phyloP scores from a whole-genome alignment of 2,329 filamentous ascomycete genomes.

The Pseudogymnoascus sp. region DNA sequence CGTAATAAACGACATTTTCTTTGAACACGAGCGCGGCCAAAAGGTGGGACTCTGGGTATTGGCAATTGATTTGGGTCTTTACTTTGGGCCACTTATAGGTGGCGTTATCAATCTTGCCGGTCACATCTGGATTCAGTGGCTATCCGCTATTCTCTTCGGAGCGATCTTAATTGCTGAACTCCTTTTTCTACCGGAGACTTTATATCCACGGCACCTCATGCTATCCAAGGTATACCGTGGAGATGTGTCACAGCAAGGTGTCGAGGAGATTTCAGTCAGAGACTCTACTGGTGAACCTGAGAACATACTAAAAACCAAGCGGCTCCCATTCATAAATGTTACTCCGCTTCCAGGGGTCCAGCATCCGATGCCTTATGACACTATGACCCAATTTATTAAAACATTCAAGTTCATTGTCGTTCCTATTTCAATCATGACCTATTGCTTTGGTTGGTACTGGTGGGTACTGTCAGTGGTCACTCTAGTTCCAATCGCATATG shows the following conservation, averaged over 20 bases:
- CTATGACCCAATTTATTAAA: conserved; percentile 39
- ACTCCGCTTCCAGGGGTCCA: conserved; percentile 43
- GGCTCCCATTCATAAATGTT: conserved; percentile 19
- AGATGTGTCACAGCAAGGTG: background rate
- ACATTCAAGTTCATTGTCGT: conserved; percentile 43
- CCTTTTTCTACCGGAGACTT: conserved; percentile 48
- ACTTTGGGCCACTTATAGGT: conserved; percentile 46
- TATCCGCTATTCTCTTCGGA: conserved; percentile 48
- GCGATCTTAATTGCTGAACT: conserved; percentile 43
- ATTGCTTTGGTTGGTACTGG: conserved; percentile 52
- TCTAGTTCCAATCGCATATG: background rate
- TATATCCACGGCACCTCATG: conserved; percentile 42
- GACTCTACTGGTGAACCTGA: background rate
- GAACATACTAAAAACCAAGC: background rate
- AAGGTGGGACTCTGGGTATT: conserved; percentile 53
- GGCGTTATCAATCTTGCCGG: conserved; percentile 46
- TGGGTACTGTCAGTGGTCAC: conserved; percentile 33
- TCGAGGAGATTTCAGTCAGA: background rate
- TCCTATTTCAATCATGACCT: conserved; percentile 41
- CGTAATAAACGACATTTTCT: conserved; percentile 50
- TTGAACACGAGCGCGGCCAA: conserved; percentile 49
- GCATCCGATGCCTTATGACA: conserved; percentile 45
- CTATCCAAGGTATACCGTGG: background rate
- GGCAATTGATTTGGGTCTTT: conserved; percentile 46
- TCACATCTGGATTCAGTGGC: conserved; percentile 48